Base-by-base conservation (phyloP, 2,329 filamentous ascomycete species). In the Alternaria brassicicola region DNA sequence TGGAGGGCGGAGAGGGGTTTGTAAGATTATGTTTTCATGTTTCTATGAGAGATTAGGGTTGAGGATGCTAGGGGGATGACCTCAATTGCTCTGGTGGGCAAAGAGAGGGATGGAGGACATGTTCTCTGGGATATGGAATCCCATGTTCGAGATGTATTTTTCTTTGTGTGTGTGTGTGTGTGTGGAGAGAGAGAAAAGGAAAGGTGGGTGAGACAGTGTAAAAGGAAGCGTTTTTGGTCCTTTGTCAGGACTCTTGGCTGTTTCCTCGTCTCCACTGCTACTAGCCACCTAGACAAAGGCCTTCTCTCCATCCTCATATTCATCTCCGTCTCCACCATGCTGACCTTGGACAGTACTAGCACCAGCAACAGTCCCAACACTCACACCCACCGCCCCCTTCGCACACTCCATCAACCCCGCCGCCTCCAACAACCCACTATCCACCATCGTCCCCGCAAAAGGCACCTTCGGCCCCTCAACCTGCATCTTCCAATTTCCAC, bases 391-490 rank as follows among this genome's bases (percentile, higher is more conserved):
- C 6, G 19, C 36, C 12, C 15, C 54, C n/a, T 65, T 54, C 9
- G 62, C 67, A 35, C 59, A 66, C 19, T 64, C 67, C 4, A 65
- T 39, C 48, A 76, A 42, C 3, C 73, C 75, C 4, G 70, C 72
- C 5, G 61, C 67, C 61, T 65, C 70, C 15, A 75, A 59, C 39
- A 76, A 47, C 43, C 72, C 69, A 23, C 65, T 70, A 39, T 75
- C 72, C 25, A 74, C 68, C 67, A 70, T 66, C 0, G 63, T 64
- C 1, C 74, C 75, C 4, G 70, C 74, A 59, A 78, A 71, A 4
- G 50, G 46, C 19, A 74, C 65, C 54, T 64, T 65, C 1, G 62
- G 59, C 1, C 69, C 73, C 10, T 65, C 59, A 10, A 56, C 59
- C 49, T 65, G 51, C 3, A 54, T 51, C 48, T 57, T 61, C 64